Evolutionary conservation across 2,329 filamentous ascomycete species (phyloP), one percentile per base, ranked within the genome.

Genomic region (Dendryphion nanum): DNA sequence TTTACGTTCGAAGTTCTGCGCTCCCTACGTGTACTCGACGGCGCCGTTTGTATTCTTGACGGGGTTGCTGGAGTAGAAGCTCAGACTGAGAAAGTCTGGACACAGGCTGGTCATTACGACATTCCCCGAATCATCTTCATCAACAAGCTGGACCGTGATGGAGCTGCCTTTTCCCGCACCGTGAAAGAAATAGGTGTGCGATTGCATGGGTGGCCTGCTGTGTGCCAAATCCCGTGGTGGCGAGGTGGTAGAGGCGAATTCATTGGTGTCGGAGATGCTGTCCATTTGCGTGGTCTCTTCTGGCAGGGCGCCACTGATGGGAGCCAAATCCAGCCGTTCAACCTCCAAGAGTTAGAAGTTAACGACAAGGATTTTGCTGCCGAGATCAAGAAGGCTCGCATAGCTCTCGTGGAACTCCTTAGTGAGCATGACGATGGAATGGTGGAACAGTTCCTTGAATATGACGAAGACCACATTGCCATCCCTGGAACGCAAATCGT

Each of bases 161-260:
- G 88, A 7, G 87, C 88, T 13, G 76, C 80, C 1, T 97, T 97
- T 70, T 83, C 83, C 18, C 80, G 85, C 37, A 91, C 91, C 0
- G 84, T 97, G 1, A 83, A 85, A 41, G 90, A 97, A 57, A 83
- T 96, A 19, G 90, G 86, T 3, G 75, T 83, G 1, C 79, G 88
- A 37, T 74, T 98, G 15, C 79, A 82, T 42, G 86, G 83, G 2
- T 95, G 86, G 83, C 93, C 93, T 3, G 82, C 93, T 12, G 82
- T 97, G 6, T 96, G 91, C 57, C 90, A 95, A 56, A 90, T 97
- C 45, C 93, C 93, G 0, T 95, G 90, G 89, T 97, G 90, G 80
- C 80, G 86, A 59, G 74, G 71, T 10, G 75, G 75, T 4, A 83
- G 85, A 42, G 86, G 89, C 6, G 76, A 79, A 5, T 85, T 97